These are phyloP conservation scores for Eutypella sp. DNA, from an alignment of 2,329 filamentous ascomycete genomes.

Conservation along the genomic window DNA sequence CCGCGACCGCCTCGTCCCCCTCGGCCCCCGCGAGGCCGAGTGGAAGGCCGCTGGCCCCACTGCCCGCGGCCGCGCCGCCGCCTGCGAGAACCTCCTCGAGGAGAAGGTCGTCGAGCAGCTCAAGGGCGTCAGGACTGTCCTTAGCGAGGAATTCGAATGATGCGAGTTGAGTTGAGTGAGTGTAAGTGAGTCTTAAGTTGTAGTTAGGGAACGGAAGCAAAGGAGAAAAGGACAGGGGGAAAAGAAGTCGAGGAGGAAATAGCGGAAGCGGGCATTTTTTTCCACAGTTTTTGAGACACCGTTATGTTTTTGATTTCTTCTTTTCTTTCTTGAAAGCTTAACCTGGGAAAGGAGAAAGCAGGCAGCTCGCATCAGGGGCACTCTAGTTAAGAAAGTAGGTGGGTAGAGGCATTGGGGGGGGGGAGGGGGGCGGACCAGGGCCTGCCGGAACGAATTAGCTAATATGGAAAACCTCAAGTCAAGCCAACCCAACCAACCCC, in stretches of 20 bases:
- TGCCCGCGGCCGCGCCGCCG: constrained; percentile 30
- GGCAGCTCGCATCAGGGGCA: not conserved
- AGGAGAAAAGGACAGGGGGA: too few relatives aligned
- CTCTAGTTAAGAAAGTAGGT: not conserved
- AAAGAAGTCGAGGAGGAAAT: too few relatives aligned
- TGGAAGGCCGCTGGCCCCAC: constrained; percentile 40
- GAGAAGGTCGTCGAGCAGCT: constrained; percentile 69
- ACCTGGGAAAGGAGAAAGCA: not conserved
- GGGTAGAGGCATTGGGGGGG: too few relatives aligned
- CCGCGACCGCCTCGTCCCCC: constrained; percentile 66
- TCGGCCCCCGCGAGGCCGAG: constrained; percentile 67
- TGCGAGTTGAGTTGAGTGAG: too few relatives aligned
- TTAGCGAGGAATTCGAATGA: constrained; percentile 47
- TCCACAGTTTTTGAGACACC: too few relatives aligned
- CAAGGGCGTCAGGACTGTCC: constrained; percentile 51
- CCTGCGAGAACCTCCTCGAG: constrained; percentile 63
- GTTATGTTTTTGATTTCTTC: too few relatives aligned
- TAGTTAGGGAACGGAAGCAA: not conserved
- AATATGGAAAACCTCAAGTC: too few relatives aligned
- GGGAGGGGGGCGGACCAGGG: too few relatives aligned
- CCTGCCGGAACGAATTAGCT: too few relatives aligned
- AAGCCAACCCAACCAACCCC: too few relatives aligned
- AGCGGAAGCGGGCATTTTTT: too few relatives aligned
- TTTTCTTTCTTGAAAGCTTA: too few relatives aligned
- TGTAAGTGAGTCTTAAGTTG: not conserved